Conservation (phyloP, 2,329 filamentous ascomycete species). For the Verticillium dahliae region DNA sequence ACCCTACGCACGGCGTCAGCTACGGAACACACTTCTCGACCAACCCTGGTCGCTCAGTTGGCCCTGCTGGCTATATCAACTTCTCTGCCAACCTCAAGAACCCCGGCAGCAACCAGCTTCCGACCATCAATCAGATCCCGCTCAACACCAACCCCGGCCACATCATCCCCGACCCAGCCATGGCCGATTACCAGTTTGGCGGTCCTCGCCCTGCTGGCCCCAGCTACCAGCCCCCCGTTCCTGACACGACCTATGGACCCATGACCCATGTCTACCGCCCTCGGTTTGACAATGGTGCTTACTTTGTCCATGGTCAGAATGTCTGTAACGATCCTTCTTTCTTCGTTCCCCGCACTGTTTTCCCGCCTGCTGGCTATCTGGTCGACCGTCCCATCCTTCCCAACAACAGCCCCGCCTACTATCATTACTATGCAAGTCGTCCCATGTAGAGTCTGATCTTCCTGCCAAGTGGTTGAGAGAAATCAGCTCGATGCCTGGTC, state of each 20-base stretch:
- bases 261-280: conserved; percentile 50
- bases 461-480: not conserved
- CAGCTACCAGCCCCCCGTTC: conserved; percentile 53
- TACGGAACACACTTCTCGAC: not conserved
- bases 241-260: conserved; percentile 49
- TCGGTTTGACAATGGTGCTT: conserved; percentile 35
- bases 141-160: not conserved
- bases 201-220: conserved; percentile 34
- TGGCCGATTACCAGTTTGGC: conserved; percentile 36
- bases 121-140: not conserved
- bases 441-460: not conserved
- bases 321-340: conserved; percentile 21
- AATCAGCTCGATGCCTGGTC: not conserved
- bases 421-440: conserved; percentile 33
- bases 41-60: not conserved
- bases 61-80: not conserved
- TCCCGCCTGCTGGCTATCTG: not conserved
- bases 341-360: conserved; percentile 15
- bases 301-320: conserved; percentile 18
- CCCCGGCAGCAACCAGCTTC: not conserved
- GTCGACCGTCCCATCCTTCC: conserved; percentile 2
- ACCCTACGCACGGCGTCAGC: not conserved
- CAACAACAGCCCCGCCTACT: conserved; percentile 1
- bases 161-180: conserved; percentile 10
- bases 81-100: not conserved